These are phyloP conservation scores for Pleodorina starrii DNA, from an alignment of 139 green algal species.

Conservation along the genomic window DNA sequence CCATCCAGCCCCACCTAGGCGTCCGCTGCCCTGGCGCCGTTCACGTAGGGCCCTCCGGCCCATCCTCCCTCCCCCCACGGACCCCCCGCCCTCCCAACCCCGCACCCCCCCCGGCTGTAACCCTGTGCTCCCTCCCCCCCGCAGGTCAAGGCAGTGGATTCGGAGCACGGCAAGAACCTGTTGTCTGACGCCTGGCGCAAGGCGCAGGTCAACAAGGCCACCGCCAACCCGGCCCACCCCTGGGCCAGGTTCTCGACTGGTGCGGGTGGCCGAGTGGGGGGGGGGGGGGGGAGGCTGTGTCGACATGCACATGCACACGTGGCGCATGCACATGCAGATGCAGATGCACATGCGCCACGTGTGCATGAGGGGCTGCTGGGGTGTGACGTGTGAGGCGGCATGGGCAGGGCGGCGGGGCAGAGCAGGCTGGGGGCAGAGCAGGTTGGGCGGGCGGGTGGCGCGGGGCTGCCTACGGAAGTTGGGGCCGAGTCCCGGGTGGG, in stretches of 20 bases:
- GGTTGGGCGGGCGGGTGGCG: too few species aligned
- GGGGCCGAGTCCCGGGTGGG: too few species aligned
- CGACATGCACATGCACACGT: not conserved
- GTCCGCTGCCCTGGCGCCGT: not conserved
- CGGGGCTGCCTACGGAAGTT: too few species aligned
- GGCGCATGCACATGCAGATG: not conserved
- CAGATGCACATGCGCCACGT: not conserved
- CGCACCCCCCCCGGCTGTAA: too few species aligned
- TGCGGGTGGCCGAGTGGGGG: constrained; percentile 25
- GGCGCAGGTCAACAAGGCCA: constrained; percentile 86
- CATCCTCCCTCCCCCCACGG: too few species aligned
- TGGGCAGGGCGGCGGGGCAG: too few species aligned
- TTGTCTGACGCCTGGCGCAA: constrained; percentile 84
- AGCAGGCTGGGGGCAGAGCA: too few species aligned
- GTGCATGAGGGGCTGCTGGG: too few species aligned
- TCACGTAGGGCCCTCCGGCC: not conserved
- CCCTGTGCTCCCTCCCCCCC: too few species aligned
- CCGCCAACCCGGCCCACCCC: constrained; percentile 78
- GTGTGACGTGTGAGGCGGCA: too few species aligned
- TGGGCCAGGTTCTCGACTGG: constrained; percentile 85
- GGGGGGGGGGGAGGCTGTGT: not conserved
- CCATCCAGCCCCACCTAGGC: too few species aligned
- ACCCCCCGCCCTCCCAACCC: too few species aligned
- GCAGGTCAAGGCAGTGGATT: constrained; percentile 66
- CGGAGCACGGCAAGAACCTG: constrained; percentile 93